Evolutionary conservation across 192 early-diverging fungal genomes (phyloP), one percentile per base, ranked within the genome.

Genomic region (Rhizoclosmatium globosum): DNA sequence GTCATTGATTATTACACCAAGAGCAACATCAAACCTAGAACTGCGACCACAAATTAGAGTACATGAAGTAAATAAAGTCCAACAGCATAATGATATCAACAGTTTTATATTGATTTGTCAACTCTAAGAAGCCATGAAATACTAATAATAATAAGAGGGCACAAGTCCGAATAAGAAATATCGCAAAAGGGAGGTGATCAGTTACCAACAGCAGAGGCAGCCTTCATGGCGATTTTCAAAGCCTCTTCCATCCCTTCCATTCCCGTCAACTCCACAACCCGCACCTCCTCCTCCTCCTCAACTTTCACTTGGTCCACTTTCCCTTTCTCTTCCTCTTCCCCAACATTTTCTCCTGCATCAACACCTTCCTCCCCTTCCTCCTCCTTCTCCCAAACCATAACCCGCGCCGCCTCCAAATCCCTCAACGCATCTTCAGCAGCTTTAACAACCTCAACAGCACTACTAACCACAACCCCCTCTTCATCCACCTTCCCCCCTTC

Each of bases 401-500:
- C 66, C 17, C 71, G 75, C 1, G 61, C 81, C 3, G 81, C 81
- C 53, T 82, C 81, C 42, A 82, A 74, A 64, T 75, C 70, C 59
- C 38, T 38, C 47, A 82, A 50, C 4, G 78, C 77, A 0, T 58
- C 81, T 41, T 74, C 56, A 6, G 81, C 77, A 3, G 68, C 70
- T 23, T 64, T 61, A 11, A 82, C 81, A 57, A 82, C 81, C 56
- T 79, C 66, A 17, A 45, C 42, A n/a, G 81, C 81, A 59, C 68
- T 64, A 38, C 64, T 79, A 42, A 79, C 31, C 3, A 82, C 71
- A 11, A 65, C 46, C 11, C 81, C 81, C n/a, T 82, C 81, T 3
- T 15, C 64, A 56, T 82, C 81, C 46, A 56, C 64, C 6, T 45
- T 41, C 15, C 66, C 76, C 9, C 60, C 76, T 60, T 3, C 38